These are phyloP conservation scores for Chaetomidium leptoderma DNA, from an alignment of 495 filamentous ascomycete genomes.

Conservation along the genomic window DNA sequence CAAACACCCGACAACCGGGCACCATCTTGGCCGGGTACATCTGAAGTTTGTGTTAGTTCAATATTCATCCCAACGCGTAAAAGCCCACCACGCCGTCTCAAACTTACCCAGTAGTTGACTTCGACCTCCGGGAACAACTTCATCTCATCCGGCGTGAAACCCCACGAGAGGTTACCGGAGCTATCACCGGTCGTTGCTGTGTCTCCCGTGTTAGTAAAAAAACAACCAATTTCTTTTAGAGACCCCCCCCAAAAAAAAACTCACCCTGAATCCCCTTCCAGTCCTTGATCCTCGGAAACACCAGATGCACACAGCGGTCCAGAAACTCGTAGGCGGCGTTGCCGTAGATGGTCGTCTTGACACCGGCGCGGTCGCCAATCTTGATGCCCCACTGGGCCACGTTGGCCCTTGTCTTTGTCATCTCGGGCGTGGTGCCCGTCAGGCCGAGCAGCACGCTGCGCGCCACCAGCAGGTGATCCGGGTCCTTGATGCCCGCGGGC, in stretches of 20 bases:
- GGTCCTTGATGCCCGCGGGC: constrained; percentile 56
- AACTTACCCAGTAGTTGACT: constrained; percentile 83
- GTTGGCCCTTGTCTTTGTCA: constrained; percentile 63
- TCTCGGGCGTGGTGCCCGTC: constrained; percentile 66
- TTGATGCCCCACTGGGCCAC: constrained; percentile 60
- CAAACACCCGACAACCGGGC: constrained; percentile 77
- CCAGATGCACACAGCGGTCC: constrained; percentile 77
- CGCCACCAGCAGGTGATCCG: constrained; percentile 68
- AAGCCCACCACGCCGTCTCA: constrained; percentile 4
- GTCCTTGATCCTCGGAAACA: constrained; percentile 91
- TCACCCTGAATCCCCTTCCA: constrained; percentile 75
- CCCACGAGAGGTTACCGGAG: constrained; percentile 81
- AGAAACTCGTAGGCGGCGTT: constrained; percentile 86
- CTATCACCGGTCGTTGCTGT: constrained; percentile 66
- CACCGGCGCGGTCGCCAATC: constrained; percentile 56
- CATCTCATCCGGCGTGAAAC: constrained; percentile 65
- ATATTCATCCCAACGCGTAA: background rate
- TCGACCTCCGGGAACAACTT: constrained; percentile 89
- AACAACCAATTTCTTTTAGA: background rate
- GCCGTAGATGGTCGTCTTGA: constrained; percentile 65
- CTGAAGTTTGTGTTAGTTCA: constrained; percentile 9
- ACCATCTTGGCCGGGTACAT: constrained; percentile 60
- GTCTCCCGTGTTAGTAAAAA: background rate
- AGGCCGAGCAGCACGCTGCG: constrained; percentile 81
- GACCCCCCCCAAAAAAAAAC: background rate